phyloP scores from a whole-genome alignment of 305 asterid genomes.

The Petunia hybrid region DNA sequence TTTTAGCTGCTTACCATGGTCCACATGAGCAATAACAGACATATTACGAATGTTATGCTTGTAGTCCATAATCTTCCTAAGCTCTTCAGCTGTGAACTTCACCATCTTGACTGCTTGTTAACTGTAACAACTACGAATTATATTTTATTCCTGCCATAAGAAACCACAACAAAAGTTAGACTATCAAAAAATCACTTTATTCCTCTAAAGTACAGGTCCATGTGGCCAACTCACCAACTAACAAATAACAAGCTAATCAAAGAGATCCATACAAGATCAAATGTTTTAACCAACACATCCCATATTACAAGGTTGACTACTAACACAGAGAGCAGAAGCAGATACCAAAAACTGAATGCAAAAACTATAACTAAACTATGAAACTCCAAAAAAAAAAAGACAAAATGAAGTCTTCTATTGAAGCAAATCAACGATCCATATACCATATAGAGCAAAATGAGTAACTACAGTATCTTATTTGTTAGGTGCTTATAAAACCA shows the following conservation, averaged over 20 bases:
- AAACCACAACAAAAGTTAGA: neutral
- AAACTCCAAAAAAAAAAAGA: too few species aligned
- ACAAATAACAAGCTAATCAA: too few species aligned
- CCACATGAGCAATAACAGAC: slow-evolving; percentile 57
- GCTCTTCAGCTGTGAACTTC: slow-evolving; percentile 57
- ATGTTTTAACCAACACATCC: neutral
- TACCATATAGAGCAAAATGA: too few species aligned
- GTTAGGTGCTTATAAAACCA: too few species aligned
- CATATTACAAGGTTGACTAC: too few species aligned
- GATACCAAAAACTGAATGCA: too few species aligned
- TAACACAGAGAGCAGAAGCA: too few species aligned
- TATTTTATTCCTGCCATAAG: neutral
- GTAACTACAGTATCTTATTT: too few species aligned
- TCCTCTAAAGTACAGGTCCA: neutral
- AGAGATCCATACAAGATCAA: neutral
- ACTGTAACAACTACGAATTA: neutral
- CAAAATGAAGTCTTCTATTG: too few species aligned
- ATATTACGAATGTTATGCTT: slow-evolving; percentile 52
- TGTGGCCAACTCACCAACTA: neutral
- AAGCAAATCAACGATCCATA: too few species aligned
- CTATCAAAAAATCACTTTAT: neutral
- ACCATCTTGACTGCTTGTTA: neutral
- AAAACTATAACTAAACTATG: too few species aligned
- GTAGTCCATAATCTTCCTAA: slow-evolving; percentile 48
- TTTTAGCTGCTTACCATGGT: slow-evolving; percentile 40